These are phyloP conservation scores for Vitis hybrid DNA, from an alignment of 177 flowering plant species.

Conservation along the genomic window DNA sequence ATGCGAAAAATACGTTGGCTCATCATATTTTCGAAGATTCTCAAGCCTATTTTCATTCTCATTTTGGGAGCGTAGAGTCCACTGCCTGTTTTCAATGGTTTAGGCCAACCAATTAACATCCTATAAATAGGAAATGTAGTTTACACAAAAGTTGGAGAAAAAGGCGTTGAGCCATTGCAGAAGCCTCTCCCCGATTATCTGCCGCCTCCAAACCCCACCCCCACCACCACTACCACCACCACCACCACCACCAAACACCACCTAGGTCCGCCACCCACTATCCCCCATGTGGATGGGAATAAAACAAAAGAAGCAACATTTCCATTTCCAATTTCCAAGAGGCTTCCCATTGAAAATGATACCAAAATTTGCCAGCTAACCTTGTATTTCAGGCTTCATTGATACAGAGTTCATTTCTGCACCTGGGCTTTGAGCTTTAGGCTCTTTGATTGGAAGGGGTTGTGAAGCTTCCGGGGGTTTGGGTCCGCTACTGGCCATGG, in stretches of 20 bases:
- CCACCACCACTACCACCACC: constrained; percentile 10
- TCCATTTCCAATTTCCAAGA: too few species aligned
- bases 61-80: neutral
- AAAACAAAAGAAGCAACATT: neutral
- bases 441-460: neutral
- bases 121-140: constrained; percentile 12
- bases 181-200: neutral
- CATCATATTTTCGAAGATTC: neutral
- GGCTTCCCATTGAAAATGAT: neutral
- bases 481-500: constrained; percentile 42
- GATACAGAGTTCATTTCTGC: neutral
- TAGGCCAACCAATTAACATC: constrained; percentile 12
- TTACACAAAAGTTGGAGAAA: constrained; percentile 14
- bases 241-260: neutral
- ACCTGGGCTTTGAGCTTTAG: neutral
- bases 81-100: neutral
- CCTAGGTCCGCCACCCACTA: too few species aligned
- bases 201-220: constrained; percentile 6
- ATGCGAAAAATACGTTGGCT: neutral
- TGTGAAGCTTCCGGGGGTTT: neutral
- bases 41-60: neutral
- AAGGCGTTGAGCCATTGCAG: constrained; percentile 18
- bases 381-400: too few species aligned
- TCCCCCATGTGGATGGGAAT: neutral
- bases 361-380: neutral